These are phyloP conservation scores for Aureobasidium sp. DNA, from an alignment of 2,329 filamentous ascomycete species.

Conservation along the genomic window DNA sequence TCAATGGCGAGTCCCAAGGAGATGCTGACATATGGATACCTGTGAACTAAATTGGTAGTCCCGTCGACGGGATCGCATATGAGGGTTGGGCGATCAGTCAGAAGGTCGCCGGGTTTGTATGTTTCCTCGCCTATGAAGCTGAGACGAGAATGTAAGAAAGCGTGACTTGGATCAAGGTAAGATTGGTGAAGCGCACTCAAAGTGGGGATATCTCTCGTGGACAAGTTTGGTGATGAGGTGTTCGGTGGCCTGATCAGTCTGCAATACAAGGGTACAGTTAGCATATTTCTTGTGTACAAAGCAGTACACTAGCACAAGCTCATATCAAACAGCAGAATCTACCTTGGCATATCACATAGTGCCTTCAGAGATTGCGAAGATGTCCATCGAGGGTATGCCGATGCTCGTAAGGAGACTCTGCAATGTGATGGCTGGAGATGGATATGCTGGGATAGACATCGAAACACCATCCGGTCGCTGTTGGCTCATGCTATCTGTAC, in stretches of 20 bases:
- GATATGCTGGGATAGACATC: too few species aligned
- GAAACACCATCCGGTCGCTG: too few species aligned
- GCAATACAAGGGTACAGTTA: too few species aligned
- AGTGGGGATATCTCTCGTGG: conserved; percentile 43
- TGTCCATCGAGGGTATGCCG: too few species aligned
- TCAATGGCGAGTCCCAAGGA: conserved; percentile 63
- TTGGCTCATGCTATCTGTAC: too few species aligned
- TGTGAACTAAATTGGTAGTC: conserved; percentile 73
- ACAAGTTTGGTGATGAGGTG: conserved; percentile 46
- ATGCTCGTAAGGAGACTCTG: too few species aligned
- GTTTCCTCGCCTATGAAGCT: conserved; percentile 71
- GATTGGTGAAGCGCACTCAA: conserved; percentile 32
- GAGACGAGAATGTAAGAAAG: conserved; percentile 2
- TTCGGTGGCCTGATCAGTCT: conserved; percentile 54
- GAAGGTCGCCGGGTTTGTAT: conserved; percentile 53
- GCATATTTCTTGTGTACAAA: too few species aligned
- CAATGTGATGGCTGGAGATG: too few species aligned
- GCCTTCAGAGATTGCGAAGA: too few species aligned
- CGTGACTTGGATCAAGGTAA: not conserved
- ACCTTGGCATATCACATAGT: too few species aligned
- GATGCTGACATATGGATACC: conserved; percentile 65
- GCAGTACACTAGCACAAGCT: too few species aligned
- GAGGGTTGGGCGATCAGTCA: conserved; percentile 63
- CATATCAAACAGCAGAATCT: too few species aligned
- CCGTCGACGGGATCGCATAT: conserved; percentile 77